A percentile compares a stretch with the other conserved stretches of the same genome.
Conservation (phyloP, 2,329 filamentous ascomycete species). For the Exophiala calicioides region DNA sequence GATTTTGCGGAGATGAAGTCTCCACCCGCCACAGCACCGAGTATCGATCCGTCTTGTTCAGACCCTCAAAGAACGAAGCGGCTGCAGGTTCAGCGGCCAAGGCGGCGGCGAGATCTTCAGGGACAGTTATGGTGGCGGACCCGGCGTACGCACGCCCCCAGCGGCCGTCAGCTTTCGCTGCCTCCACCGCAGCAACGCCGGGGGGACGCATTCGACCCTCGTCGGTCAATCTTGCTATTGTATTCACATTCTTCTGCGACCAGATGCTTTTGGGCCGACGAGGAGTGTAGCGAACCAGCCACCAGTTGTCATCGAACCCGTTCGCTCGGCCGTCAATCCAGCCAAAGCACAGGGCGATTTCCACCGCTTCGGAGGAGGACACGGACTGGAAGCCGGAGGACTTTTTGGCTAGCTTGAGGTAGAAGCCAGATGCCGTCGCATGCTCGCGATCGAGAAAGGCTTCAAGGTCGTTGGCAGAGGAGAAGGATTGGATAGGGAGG, state of each 20-base stretch:
- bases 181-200: slow-evolving; percentile 54
- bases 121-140: slow-evolving; percentile 49
- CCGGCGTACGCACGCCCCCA: slow-evolving; percentile 61
- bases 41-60: slow-evolving; percentile 52
- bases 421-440: slow-evolving; percentile 42
- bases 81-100: slow-evolving; percentile 42
- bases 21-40: slow-evolving; percentile 49
- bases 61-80: slow-evolving; percentile 43
- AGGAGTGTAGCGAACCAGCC: slow-evolving; percentile 60
- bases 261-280: slow-evolving; percentile 57
- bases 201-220: slow-evolving; percentile 53
- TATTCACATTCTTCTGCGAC: slow-evolving; percentile 61
- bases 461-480: slow-evolving; percentile 36
- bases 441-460: slow-evolving; percentile 46
- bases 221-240: slow-evolving; percentile 48
- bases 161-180: slow-evolving; percentile 58
- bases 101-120: slow-evolving; percentile 52
- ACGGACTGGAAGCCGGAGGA: slow-evolving; percentile 46
- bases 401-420: slow-evolving; percentile 55
- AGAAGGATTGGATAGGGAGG: slow-evolving; percentile 35
- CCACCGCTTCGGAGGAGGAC: slow-evolving; percentile 53
- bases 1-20: slow-evolving; percentile 39
- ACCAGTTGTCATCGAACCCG: slow-evolving; percentile 49
- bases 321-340: slow-evolving; percentile 64
- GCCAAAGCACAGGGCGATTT: slow-evolving; percentile 60